These are phyloP conservation scores for Begonia fuchsioides DNA, from an alignment of 306 rosid species.

Conservation along the genomic window DNA sequence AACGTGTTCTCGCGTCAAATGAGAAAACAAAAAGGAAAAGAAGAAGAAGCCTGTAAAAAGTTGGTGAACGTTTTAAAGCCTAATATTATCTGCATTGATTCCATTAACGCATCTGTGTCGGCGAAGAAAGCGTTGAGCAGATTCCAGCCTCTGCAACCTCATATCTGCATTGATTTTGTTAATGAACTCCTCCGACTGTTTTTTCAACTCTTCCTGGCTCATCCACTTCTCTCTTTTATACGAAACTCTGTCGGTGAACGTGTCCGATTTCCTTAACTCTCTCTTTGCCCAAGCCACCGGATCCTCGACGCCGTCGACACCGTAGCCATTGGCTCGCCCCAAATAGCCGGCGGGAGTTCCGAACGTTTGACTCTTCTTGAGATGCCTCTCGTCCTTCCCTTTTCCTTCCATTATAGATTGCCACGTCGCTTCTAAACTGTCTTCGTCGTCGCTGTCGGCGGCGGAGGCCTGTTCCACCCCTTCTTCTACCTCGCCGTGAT, in stretches of 20 bases:
- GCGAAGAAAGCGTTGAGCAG: slow-evolving; percentile 36
- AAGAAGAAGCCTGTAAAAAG: no score
- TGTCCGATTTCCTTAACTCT: slow-evolving; percentile 56
- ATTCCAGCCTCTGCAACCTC: slow-evolving; percentile 67
- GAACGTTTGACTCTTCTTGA: slow-evolving; percentile 34
- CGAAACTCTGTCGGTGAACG: slow-evolving; percentile 40
- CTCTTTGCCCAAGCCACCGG: slow-evolving; percentile 40
- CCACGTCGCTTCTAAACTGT: slow-evolving; percentile 44
- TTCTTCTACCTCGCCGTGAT: not conserved
- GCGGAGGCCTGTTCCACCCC: slow-evolving; percentile 7
- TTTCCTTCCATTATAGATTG: slow-evolving; percentile 32
- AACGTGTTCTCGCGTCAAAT: no score
- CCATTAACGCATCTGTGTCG: no score
- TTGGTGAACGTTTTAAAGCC: no score
- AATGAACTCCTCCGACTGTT: slow-evolving; percentile 55
- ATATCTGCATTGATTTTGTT: slow-evolving; percentile 38
- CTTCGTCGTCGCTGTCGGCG: slow-evolving; percentile 17
- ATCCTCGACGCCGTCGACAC: slow-evolving; percentile 16
- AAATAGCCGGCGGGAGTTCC: slow-evolving; percentile 11
- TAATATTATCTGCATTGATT: no score
- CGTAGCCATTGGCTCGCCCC: slow-evolving; percentile 11
- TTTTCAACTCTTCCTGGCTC: slow-evolving; percentile 51
- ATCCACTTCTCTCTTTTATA: slow-evolving; percentile 57
- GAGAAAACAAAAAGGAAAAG: no score
- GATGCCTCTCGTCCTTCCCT: slow-evolving; percentile 15